Evolutionary conservation across 345 rosid species (phyloP).

Genomic region (Lumnitzera racemosa): DNA sequence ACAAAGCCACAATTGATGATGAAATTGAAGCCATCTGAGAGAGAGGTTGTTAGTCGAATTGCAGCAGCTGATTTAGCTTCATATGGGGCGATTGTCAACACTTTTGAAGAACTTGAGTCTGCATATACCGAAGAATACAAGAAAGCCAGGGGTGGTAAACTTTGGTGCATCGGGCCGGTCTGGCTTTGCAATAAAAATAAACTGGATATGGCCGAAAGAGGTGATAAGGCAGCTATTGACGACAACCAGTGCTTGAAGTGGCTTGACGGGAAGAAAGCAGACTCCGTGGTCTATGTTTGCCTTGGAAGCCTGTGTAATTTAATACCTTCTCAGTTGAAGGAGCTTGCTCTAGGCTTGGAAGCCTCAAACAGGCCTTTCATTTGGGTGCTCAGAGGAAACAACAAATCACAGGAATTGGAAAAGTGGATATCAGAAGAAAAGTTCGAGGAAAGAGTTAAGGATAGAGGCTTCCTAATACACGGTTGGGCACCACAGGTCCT

Average conservation of each 20-base stretch:
- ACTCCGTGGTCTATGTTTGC: conserved; percentile 29
- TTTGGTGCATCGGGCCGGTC: conserved; percentile 38
- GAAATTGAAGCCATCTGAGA: conserved; percentile 4
- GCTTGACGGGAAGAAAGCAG: conserved; percentile 20
- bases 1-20: conserved; percentile 35
- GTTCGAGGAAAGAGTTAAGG: conserved; percentile 21
- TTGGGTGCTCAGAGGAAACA: conserved; percentile 21
- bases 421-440: conserved; percentile 23
- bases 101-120: conserved; percentile 26
- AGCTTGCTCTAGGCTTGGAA: conserved; percentile 31
- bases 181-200: conserved; percentile 15
- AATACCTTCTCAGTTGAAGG: conserved; percentile 6
- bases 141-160: conserved; percentile 9
- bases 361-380: conserved; percentile 24
- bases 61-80: conserved; percentile 19
- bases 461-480: conserved; percentile 19
- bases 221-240: conserved; percentile 16
- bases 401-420: conserved; percentile 9
- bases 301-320: conserved; percentile 22
- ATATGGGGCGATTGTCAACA: conserved; percentile 27
- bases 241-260: conserved; percentile 14
- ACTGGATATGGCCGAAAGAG: conserved; percentile 19
- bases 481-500: conserved; percentile 38
- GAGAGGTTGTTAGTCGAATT: conserved; percentile 9
- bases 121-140: conserved; percentile 15